Percentiles rank a stretch among this genome's conserved stretches.
Evolutionary conservation across 164 flowering plant genomes (phyloP).

Genomic region (Kingdonia uniflora): DNA sequence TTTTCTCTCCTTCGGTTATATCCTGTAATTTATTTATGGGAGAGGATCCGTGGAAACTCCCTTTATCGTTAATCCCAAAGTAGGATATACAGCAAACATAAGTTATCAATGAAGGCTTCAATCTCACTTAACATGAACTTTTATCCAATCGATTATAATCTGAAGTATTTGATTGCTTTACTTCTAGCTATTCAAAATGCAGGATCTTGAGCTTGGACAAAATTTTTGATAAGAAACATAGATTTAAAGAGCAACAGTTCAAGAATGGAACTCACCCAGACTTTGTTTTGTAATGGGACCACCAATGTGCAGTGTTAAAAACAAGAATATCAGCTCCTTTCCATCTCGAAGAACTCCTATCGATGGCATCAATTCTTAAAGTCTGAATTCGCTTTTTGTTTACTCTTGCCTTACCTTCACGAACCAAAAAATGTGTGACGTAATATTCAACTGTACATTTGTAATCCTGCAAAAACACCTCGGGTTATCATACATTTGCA

Average conservation of each 20-base stretch:
- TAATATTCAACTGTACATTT: constrained; percentile 84
- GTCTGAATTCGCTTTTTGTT: constrained; percentile 60
- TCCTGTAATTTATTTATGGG: too few relatives aligned
- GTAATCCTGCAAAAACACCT: constrained; percentile 56
- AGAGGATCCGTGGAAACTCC: too few relatives aligned
- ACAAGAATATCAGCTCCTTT: constrained; percentile 88
- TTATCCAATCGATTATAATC: too few relatives aligned
- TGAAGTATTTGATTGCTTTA: too few relatives aligned
- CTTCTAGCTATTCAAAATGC: too few relatives aligned
- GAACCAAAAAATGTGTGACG: constrained; percentile 80
- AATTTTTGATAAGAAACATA: too few relatives aligned
- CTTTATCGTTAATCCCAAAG: too few relatives aligned
- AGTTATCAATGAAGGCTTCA: too few relatives aligned
- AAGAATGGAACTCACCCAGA: constrained; percentile 56
- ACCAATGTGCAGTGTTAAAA: constrained; percentile 98
- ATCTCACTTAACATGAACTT: too few relatives aligned
- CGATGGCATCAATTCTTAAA: constrained; percentile 67
- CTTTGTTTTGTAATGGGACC: constrained; percentile 93
- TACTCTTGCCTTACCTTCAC: constrained; percentile 74
- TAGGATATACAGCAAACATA: too few relatives aligned
- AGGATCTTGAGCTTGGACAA: too few relatives aligned
- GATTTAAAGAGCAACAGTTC: neutral
- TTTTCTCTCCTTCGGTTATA: too few relatives aligned
- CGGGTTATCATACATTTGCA: neutral
- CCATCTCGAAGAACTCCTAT: constrained; percentile 81